Conservation (phyloP, 495 filamentous ascomycete genomes). For the Evernia prunastri region DNA sequence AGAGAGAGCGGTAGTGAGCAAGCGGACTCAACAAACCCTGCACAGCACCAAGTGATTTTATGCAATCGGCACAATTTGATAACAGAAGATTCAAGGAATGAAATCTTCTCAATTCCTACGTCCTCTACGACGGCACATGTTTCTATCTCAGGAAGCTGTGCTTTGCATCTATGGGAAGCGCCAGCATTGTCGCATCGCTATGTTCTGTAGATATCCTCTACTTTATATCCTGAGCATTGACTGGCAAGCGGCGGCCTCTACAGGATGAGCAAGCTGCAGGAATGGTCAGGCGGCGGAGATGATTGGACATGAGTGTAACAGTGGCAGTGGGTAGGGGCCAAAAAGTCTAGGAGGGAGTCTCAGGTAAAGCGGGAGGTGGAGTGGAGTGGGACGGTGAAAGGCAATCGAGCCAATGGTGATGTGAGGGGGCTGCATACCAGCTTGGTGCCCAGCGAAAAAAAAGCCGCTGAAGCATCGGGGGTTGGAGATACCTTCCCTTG, state of each 20-base stretch:
- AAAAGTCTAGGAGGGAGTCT: constrained; percentile 14
- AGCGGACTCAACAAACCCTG: constrained; percentile 20
- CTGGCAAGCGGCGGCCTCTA: constrained; percentile 1
- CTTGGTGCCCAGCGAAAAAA: constrained; percentile 7
- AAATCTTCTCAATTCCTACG: background rate
- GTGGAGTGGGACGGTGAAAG: constrained; percentile 22
- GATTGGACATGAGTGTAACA: background rate
- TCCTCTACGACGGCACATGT: background rate
- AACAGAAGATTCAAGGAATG: constrained; percentile 10
- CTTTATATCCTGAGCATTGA: background rate
- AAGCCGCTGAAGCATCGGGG: constrained; percentile 22
- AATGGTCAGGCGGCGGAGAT: constrained; percentile 2
- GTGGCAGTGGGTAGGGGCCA: constrained; percentile 9
- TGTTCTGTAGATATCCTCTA: background rate
- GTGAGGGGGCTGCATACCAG: constrained; percentile 25
- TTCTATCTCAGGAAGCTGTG: constrained; percentile 1
- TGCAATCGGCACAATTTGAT: constrained; percentile 22
- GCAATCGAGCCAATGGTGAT: constrained; percentile 25
- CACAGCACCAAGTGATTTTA: constrained; percentile 14
- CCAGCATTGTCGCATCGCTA: constrained; percentile 10
- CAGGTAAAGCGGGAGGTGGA: constrained; percentile 23
- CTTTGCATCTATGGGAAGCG: background rate
- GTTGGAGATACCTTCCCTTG: constrained; percentile 13
- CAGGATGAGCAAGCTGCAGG: background rate
- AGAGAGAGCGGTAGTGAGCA: constrained; percentile 10